Base-by-base conservation (phyloP, 2,329 filamentous ascomycete genomes). In the Samsoniella hepiali region DNA sequence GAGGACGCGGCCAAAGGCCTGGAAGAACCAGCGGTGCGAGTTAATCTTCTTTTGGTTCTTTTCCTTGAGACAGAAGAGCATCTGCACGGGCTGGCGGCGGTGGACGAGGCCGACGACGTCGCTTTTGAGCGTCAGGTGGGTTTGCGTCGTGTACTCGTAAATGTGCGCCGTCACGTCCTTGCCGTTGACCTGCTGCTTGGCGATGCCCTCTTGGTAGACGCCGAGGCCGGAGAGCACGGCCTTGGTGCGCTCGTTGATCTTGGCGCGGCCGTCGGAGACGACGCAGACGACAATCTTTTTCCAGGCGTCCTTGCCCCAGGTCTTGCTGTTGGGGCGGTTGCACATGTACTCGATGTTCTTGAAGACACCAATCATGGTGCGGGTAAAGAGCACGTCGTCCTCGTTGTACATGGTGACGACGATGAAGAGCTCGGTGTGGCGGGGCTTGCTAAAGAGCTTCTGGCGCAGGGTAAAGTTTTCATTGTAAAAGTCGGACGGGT, bases 21-120 rank as follows among this genome's bases (percentile, higher is more conserved):
- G 90, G 83, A 99, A 99, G 80, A 99, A 98, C 95, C 95, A 99
- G 74, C 95, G 84, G 76, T 99, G 95, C 0, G 95, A 98, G 75
- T 99, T 99, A 85, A 99, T 99, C 83, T 99, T 99, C 82, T 99
- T 99, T 80, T 97, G 93, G 74, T 99, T 99, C 85, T 97, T 98
- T 74, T 99, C 95, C 81, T 99, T 99, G 65, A 99, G 78, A 75
- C 95, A 99, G 81, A 99, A 99, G 5, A 99, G 86, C 81, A 99
- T 90, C 79, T 99, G 95, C 2, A 99, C 91, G 0, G 95, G 94
- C 66, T 95, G 93, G 65, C 90, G 90, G 72, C 93, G 91, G 54
- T 89, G 89, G 66, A 95, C 91, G 57, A 98, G 82, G 55, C 88
- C 84, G 9, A 98, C 94, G 49, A 97, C 85, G 65, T 90, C 90